These are phyloP conservation scores for Fremontodendron californicum DNA, from an alignment of 345 rosid species.

Conservation along the genomic window DNA sequence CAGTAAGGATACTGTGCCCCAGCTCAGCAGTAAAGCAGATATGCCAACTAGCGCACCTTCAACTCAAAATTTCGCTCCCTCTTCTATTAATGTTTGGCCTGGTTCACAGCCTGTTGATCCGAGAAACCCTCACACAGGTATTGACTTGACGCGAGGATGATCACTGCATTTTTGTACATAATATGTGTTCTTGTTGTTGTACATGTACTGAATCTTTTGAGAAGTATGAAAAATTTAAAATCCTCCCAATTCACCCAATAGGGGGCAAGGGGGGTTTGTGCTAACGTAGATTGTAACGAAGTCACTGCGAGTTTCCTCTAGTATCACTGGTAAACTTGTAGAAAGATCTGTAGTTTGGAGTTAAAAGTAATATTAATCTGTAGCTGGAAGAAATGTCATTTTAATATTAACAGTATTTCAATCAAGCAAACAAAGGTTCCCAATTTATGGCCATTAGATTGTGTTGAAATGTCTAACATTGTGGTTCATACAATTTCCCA, in stretches of 20 bases:
- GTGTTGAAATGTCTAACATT: neutral
- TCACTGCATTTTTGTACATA: slow-evolving; percentile 29
- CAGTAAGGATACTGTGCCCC: slow-evolving; percentile 33
- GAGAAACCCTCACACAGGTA: slow-evolving; percentile 72
- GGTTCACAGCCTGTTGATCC: slow-evolving; percentile 55
- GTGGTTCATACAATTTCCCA: neutral
- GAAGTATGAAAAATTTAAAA: slow-evolving; percentile 21
- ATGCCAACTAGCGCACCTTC: slow-evolving; percentile 34
- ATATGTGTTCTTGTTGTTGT: slow-evolving; percentile 42
- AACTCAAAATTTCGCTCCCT: slow-evolving; percentile 41
- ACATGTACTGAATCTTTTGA: slow-evolving; percentile 34
- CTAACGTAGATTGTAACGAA: slow-evolving; percentile 40
- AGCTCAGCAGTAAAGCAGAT: slow-evolving; percentile 29
- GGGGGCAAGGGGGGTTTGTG: slow-evolving; percentile 22
- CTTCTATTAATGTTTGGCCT: slow-evolving; percentile 55
- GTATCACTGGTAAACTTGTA: slow-evolving; percentile 6
- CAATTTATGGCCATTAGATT: neutral
- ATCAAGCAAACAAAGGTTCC: neutral
- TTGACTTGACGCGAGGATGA: slow-evolving; percentile 88
- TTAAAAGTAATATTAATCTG: slow-evolving; percentile 11
- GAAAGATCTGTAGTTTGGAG: slow-evolving; percentile 9
- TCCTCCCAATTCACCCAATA: slow-evolving; percentile 9
- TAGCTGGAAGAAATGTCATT: slow-evolving; percentile 12
- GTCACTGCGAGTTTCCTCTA: slow-evolving; percentile 8
- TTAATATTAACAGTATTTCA: neutral